A percentile compares a stretch with the other conserved stretches of the same genome.
Conservation (phyloP, 2,329 filamentous ascomycete species). For the Colletotrichum gloeosporioides region DNA sequence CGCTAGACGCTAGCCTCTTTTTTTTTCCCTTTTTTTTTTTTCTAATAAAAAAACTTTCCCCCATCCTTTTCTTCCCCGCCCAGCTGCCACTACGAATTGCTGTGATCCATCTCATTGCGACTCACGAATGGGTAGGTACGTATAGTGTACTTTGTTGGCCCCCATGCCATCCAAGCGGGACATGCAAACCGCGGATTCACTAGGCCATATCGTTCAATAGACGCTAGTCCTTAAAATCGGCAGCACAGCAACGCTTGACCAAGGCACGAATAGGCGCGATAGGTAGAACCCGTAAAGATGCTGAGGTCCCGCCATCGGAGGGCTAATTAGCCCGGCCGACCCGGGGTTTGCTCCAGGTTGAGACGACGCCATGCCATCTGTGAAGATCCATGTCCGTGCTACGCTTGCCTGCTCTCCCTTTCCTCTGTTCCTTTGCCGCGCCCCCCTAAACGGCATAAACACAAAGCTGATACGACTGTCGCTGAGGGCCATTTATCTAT, state of each 20-base stretch:
- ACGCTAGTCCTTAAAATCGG: not conserved
- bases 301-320: constrained; percentile 3
- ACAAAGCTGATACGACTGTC: not conserved
- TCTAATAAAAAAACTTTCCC: no score
- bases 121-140: not conserved
- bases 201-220: not conserved
- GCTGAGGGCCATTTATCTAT: not conserved
- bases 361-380: constrained; percentile 14
- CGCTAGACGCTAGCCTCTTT: not conserved
- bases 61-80: no score
- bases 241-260: not conserved
- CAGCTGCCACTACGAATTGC: not conserved
- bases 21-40: not conserved
- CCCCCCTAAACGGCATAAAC: not conserved
- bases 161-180: not conserved
- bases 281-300: not conserved
- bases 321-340: constrained; percentile 20
- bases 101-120: not conserved
- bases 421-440: not conserved
- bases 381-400: constrained; percentile 11
- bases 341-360: constrained; percentile 12
- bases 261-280: not conserved
- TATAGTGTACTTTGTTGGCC: not conserved
- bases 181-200: not conserved
- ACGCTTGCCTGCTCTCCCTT: not conserved